Evolutionary conservation across 306 rosid genomes (phyloP), one percentile per base, ranked within the genome.

Genomic region (Quercus parvula): DNA sequence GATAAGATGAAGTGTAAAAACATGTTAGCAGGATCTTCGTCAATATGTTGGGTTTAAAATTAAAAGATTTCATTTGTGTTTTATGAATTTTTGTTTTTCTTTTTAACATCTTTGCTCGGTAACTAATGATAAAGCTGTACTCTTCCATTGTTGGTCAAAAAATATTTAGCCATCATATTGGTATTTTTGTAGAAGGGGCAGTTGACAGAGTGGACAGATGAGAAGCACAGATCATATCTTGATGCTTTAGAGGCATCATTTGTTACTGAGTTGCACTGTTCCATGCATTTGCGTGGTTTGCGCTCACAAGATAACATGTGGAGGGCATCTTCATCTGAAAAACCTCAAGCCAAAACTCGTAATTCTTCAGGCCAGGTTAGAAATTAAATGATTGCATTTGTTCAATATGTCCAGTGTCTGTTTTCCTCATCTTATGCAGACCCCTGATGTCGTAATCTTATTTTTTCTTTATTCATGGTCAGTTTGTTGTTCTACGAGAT

Each of bases 171-270:
- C 77, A 64, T 75, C 71, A 25, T 58, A 33, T 70, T 70, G 27
- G 51, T 30, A 20, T 28, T 77, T 70, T 79, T 77, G 33, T 83
- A 55, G 84, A 87, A 87, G 92, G 91, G 78, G 68, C 83, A 81
- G 70, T 58, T 81, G 12, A 85, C 88, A 58, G 77, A 82, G 77
- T 94, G 99, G 99, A 94, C 99, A 71, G 83, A 94, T 83, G 89
- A 94, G 84, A 82, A 82, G 84, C 99, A 94, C 69, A 83, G 83
- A 22, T 83, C 27, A 85, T 94, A 91, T 85, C 82, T 94, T 83
- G 83, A 81, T 78, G 90, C 92, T 69, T 84, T 94, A 79, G 95
- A 94, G 82, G 86, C 97, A 64, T 91, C 99, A 55, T 94, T 94
- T 82, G 91, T 92, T 69, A 86, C 88, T 59, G 84, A 87, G 54